phyloP scores from a whole-genome alignment of 2,329 filamentous ascomycete species.

The Madurella mycetomatis region DNA sequence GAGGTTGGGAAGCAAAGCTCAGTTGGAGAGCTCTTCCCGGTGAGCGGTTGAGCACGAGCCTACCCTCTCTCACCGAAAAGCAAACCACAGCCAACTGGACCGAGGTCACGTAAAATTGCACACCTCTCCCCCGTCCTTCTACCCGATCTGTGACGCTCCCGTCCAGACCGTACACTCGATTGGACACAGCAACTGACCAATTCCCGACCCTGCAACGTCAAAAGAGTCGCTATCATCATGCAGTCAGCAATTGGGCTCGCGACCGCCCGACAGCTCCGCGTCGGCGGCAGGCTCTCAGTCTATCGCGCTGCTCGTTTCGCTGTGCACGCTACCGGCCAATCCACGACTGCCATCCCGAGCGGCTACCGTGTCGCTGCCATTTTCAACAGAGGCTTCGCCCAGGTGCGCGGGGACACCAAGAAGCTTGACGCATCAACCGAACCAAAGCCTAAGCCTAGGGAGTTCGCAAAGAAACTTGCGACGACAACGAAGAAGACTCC shows the following conservation, averaged over 20 bases:
- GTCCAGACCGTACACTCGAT: not conserved
- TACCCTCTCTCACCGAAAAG: not conserved
- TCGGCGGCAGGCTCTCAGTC: slow-evolving; percentile 14
- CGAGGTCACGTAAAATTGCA: not conserved
- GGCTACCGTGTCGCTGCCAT: slow-evolving; percentile 14
- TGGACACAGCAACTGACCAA: not conserved
- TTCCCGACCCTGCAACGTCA: not conserved
- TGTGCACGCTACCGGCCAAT: slow-evolving; percentile 2
- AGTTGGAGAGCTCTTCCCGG: not conserved
- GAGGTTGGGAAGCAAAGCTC: too few species aligned
- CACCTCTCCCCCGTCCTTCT: not conserved
- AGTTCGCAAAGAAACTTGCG: not conserved
- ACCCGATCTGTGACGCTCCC: too few species aligned
- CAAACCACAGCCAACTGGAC: not conserved
- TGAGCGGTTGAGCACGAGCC: not conserved
- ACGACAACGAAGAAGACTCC: slow-evolving; percentile 16
- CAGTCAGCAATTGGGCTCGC: slow-evolving; percentile 23
- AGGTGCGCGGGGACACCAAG: slow-evolving; percentile 7
- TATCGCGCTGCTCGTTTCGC: slow-evolving; percentile 6
- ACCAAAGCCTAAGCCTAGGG: slow-evolving; percentile 19
- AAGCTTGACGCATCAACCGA: slow-evolving; percentile 14
- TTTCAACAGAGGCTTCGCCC: slow-evolving; percentile 20
- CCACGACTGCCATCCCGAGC: slow-evolving; percentile 9
- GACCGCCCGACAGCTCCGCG: slow-evolving; percentile 19
- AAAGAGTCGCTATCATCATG: slow-evolving; percentile 17